Evolutionary conservation across 495 filamentous ascomycete species (phyloP).

Genomic region (Platismatia glauca): DNA sequence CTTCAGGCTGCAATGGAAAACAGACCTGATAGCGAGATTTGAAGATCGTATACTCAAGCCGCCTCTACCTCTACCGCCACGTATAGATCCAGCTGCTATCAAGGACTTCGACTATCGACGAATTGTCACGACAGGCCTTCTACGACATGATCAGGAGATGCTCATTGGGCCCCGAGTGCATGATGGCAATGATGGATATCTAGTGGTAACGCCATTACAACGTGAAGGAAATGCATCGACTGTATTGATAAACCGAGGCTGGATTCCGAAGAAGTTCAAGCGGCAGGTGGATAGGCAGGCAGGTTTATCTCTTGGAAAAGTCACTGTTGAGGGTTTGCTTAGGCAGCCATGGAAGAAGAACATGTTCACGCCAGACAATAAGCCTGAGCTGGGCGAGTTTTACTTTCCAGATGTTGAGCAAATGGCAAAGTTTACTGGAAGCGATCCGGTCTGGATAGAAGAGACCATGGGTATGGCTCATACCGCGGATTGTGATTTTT

Average conservation of each 20-base stretch:
- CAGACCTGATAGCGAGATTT: constrained; percentile 75
- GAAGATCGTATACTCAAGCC: constrained; percentile 80
- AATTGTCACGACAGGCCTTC: constrained; percentile 63
- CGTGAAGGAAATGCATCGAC: constrained; percentile 52
- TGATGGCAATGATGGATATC: constrained; percentile 81
- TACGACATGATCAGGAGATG: constrained; percentile 90
- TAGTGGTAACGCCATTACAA: constrained; percentile 86
- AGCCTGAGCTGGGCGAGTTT: constrained; percentile 71
- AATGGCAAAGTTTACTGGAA: constrained; percentile 81
- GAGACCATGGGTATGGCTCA: constrained; percentile 71
- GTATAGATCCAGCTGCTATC: constrained; percentile 69
- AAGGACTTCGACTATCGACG: constrained; percentile 87
- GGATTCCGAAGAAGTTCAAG: constrained; percentile 67
- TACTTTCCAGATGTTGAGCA: constrained; percentile 90
- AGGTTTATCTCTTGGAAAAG: constrained; percentile 53
- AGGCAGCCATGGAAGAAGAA: constrained; percentile 93
- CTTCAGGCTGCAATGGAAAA: constrained; percentile 88
- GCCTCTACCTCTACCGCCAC: constrained; percentile 80
- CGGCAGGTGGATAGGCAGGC: constrained; percentile 52
- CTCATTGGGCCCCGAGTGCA: constrained; percentile 80
- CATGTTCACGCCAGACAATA: constrained; percentile 88
- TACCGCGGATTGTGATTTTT: constrained; percentile 11
- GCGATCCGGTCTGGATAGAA: constrained; percentile 89
- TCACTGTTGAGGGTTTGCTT: constrained; percentile 75
- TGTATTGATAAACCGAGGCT: constrained; percentile 79